Percentiles rank a stretch among this genome's conserved stretches.
These are phyloP conservation scores for Alisma plantagoaquatica DNA, from an alignment of 106 monocot genomes.

Conservation along the genomic window DNA sequence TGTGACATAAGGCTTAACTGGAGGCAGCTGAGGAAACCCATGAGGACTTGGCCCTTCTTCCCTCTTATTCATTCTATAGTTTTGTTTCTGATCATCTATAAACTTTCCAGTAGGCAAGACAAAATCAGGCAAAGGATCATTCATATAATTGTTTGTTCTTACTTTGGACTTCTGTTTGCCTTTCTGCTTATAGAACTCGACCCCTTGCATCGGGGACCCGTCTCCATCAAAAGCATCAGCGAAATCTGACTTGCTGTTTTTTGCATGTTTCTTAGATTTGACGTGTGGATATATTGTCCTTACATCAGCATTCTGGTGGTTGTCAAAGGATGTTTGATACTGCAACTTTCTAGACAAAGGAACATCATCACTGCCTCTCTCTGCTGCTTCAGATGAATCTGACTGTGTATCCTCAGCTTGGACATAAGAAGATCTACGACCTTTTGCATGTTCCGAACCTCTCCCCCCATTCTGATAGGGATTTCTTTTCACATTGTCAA, in stretches of 20 bases:
- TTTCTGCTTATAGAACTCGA: too few species aligned
- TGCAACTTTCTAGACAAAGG: conserved; percentile 12
- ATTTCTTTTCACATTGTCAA: too few species aligned
- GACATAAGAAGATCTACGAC: too few species aligned
- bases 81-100: neutral
- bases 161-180: too few species aligned
- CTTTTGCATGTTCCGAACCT: too few species aligned
- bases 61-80: conserved; percentile 20
- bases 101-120: conserved; percentile 3
- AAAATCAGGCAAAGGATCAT: too few species aligned
- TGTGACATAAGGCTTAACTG: conserved; percentile 12
- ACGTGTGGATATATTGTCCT: conserved; percentile 22
- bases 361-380: conserved; percentile 17
- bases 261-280: conserved; percentile 24
- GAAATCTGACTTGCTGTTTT: conserved; percentile 17
- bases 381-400: conserved; percentile 56
- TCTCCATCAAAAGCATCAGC: conserved; percentile 4
- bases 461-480: too few species aligned
- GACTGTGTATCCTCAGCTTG: conserved; percentile 80
- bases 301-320: conserved; percentile 3
- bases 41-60: conserved; percentile 9
- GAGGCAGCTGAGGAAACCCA: conserved; percentile 23
- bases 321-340: conserved; percentile 6
- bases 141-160: too few species aligned
- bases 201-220: too few species aligned